phyloP scores from a whole-genome alignment of 1,284 basidiomycete species.

The Rhodotorula sp. region DNA sequence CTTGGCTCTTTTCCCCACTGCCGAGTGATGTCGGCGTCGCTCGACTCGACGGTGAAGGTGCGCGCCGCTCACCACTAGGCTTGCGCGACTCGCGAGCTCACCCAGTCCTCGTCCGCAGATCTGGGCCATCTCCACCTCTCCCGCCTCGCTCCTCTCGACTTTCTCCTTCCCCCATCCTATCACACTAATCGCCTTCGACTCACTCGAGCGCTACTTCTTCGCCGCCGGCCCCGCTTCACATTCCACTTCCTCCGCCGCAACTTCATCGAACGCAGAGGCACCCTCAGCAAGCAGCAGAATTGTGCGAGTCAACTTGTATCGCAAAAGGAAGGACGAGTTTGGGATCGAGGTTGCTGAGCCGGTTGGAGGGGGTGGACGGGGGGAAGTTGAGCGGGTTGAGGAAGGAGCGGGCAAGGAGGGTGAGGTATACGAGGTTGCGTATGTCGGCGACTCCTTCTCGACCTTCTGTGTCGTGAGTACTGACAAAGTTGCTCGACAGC shows the following conservation, averaged over 20 bases:
- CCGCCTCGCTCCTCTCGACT: slow-evolving; percentile 39
- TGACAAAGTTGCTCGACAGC: slow-evolving; percentile 29
- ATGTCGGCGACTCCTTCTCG: slow-evolving; percentile 46
- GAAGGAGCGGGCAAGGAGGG: slow-evolving; percentile 53
- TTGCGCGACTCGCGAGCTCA: neutral
- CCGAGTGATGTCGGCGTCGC: slow-evolving; percentile 72
- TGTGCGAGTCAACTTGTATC: slow-evolving; percentile 42
- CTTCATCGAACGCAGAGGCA: slow-evolving; percentile 47
- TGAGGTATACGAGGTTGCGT: slow-evolving; percentile 58
- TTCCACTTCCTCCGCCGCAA: slow-evolving; percentile 48
- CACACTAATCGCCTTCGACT: slow-evolving; percentile 74
- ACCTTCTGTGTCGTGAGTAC: neutral
- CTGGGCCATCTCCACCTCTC: slow-evolving; percentile 36
- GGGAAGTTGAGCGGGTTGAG: slow-evolving; percentile 62
- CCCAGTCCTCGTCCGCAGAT: slow-evolving; percentile 23
- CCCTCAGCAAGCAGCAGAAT: slow-evolving; percentile 53
- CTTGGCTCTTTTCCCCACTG: slow-evolving; percentile 68
- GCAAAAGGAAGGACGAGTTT: slow-evolving; percentile 29
- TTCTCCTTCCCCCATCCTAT: slow-evolving; percentile 51
- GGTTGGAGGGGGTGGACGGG: slow-evolving; percentile 68
- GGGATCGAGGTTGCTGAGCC: slow-evolving; percentile 56
- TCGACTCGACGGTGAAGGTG: slow-evolving; percentile 92
- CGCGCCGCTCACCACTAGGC: neutral
- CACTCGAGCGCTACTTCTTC: slow-evolving; percentile 81
- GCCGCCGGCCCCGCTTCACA: slow-evolving; percentile 55